Percentiles rank a stretch among this genome's conserved stretches.
These are phyloP conservation scores for Davidsoniella virescens DNA, from an alignment of 2,329 filamentous ascomycete genomes.

Conservation along the genomic window DNA sequence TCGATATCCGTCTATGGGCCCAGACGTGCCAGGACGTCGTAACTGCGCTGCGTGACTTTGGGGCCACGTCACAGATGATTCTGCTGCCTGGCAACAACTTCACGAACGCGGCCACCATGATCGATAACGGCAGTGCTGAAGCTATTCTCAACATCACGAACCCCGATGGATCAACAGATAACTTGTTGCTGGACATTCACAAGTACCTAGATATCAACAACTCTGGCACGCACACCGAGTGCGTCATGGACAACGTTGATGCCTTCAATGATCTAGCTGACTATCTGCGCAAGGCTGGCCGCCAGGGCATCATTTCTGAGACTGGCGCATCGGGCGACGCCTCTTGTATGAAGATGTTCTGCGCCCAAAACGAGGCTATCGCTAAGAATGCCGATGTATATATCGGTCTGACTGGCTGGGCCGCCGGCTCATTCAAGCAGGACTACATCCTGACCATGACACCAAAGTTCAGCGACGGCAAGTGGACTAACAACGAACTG, in stretches of 20 bases:
- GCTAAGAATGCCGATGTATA: conserved; percentile 31
- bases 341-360: conserved; percentile 28
- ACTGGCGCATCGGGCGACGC: conserved; percentile 26
- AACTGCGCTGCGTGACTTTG: conserved; percentile 46
- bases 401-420: conserved; percentile 30
- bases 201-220: conserved; percentile 44
- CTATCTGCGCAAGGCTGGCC: conserved; percentile 27
- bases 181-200: conserved; percentile 43
- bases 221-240: conserved; percentile 34
- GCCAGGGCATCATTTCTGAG: conserved; percentile 32
- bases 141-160: conserved; percentile 39
- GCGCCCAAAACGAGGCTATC: conserved; percentile 30
- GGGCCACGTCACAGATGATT: conserved; percentile 47
- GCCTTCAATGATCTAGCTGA: conserved; percentile 30
- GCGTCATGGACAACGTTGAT: conserved; percentile 35
- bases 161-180: conserved; percentile 38
- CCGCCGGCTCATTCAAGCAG: conserved; percentile 27
- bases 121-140: conserved; percentile 32
- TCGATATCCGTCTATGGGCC: conserved; percentile 41
- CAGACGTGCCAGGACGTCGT: conserved; percentile 45
- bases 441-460: conserved; percentile 29
- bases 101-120: conserved; percentile 32
- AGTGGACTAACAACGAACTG: conserved; percentile 13
- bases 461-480: conserved; percentile 20
- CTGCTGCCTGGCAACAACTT: conserved; percentile 48